Evolutionary conservation across 2,329 filamentous ascomycete species (phyloP), one percentile per base, ranked within the genome.

Genomic region (Apiospora marii): DNA sequence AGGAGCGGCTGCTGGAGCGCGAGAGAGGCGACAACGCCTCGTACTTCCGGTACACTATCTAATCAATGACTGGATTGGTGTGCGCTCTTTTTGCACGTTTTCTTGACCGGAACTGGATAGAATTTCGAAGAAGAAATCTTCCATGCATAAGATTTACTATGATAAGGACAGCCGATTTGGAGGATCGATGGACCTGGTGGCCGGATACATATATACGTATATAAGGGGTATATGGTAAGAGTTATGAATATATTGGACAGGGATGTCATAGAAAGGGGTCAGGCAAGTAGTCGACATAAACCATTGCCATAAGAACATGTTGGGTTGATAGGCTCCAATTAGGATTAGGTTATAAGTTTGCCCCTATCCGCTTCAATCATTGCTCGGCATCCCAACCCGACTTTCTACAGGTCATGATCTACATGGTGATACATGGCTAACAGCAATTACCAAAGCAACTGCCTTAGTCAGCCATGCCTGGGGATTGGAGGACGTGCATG

Each of bases 1-100:
- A 87, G 74, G 87, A 91, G 83, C 88, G 85, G 82, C 69, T 81
- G 30, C 68, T 82, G 16, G 88, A 91, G 82, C 81, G 84, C 44
- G 85, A 91, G 74, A 83, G 84, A 72, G 90, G 89, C 12, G 90
- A 92, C 77, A 82, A 86, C 73, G 89, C 89, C 69, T 86, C 84
- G 34, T 89, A 87, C 78, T 89, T 87, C 81, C 83, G 87, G 72
- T 89, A 88, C 76, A 88, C 86, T 10, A 77, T 88, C 48, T 89
- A 53, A 19, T 12, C 13, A 1, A 30, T n/a, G 24, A n/a, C 1
- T 0, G 49, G 0, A 51, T 51, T 51, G 49, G 8, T 48, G 24
- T 14, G 13, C 10, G 37, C 37, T 41, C 27, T 30, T 30, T 30
- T 2, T 30, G 27, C 27, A 30, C 27, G 27, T 30, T 30, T 30